phyloP scores from a whole-genome alignment of 2,329 filamentous ascomycete species.

The Paraphoma sp. region DNA sequence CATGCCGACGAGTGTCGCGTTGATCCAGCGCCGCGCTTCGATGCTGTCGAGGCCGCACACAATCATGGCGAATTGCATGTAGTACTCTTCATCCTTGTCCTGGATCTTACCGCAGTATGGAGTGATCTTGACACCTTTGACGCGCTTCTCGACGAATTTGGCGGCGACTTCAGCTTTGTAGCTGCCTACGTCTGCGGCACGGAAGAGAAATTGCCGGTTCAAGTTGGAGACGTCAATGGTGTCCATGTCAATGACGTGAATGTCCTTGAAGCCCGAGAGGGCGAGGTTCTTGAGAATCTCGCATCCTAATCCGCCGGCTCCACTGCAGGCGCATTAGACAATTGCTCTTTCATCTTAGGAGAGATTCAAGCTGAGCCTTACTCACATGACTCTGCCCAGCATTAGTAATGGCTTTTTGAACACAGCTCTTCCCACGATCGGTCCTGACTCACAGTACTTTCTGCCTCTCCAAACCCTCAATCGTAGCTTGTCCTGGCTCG shows the following conservation, averaged over 20 bases:
- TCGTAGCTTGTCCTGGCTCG: slow-evolving; percentile 60
- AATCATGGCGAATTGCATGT: slow-evolving; percentile 94
- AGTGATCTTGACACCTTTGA: slow-evolving; percentile 90
- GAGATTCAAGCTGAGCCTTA: slow-evolving; percentile 2
- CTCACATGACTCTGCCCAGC: slow-evolving; percentile 47
- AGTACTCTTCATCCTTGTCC: slow-evolving; percentile 95
- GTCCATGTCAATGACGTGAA: slow-evolving; percentile 99
- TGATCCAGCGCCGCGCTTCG: slow-evolving; percentile 98
- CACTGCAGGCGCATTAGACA: slow-evolving; percentile 66
- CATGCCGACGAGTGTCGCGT: slow-evolving; percentile 88
- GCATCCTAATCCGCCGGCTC: slow-evolving; percentile 91
- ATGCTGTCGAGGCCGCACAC: slow-evolving; percentile 96
- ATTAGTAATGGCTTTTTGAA: slow-evolving; percentile 23
- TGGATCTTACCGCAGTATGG: slow-evolving; percentile 95
- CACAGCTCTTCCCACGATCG: not conserved
- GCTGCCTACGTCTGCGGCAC: slow-evolving; percentile 87
- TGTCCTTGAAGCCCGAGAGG: slow-evolving; percentile 92
- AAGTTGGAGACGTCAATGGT: slow-evolving; percentile 99
- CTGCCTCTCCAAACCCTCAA: slow-evolving; percentile 40
- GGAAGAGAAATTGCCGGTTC: slow-evolving; percentile 96
- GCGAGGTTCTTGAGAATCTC: slow-evolving; percentile 97
- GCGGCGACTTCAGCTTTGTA: slow-evolving; percentile 94
- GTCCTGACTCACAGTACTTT: slow-evolving; percentile 67
- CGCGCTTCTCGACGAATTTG: slow-evolving; percentile 85
- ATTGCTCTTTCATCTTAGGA: not conserved